Percentiles rank a stretch among this genome's conserved stretches.
Evolutionary conservation across 352 stramenopile species (phyloP).

Genomic region (Phytophthora nicotianae): DNA sequence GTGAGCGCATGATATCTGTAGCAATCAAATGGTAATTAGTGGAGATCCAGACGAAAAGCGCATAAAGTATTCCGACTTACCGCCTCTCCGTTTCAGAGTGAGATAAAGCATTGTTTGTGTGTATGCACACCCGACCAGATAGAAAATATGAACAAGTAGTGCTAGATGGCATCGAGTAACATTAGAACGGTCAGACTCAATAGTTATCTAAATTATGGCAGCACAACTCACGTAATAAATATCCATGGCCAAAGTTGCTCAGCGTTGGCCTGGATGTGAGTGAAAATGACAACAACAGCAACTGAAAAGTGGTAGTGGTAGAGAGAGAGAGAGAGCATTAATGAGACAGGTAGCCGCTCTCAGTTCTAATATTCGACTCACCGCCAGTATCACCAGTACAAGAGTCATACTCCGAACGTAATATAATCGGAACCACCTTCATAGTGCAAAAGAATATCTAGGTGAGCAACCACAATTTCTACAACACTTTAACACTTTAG

Average conservation of each 20-base stretch:
- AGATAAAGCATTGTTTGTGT: conserved; percentile 81
- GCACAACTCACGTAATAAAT: conserved; percentile 53
- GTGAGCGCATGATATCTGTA: conserved; percentile 37
- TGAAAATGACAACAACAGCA: conserved; percentile 50
- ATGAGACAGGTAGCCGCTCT: not conserved
- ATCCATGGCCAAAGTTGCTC: conserved; percentile 42
- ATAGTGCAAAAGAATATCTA: not conserved
- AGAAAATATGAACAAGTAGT: conserved; percentile 53
- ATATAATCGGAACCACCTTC: conserved; percentile 57
- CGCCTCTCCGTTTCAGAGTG: conserved; percentile 59
- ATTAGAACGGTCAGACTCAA: not conserved
- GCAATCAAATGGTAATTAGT: not conserved
- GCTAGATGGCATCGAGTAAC: conserved; percentile 22
- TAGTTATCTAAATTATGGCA: not conserved
- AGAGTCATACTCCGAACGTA: conserved; percentile 47
- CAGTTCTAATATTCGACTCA: conserved; percentile 26
- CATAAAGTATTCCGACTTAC: conserved; percentile 18
- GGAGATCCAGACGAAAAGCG: not conserved
- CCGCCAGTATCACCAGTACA: conserved; percentile 43
- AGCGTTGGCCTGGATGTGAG: conserved; percentile 47
- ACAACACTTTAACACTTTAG: too few species aligned
- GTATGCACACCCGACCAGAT: conserved; percentile 64
- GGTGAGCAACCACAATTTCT: conserved; percentile 4
- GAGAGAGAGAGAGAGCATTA: not conserved
- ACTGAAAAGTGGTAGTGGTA: conserved; percentile 23